phyloP scores from a whole-genome alignment of 345 rosid species.

The Populus tremula region DNA sequence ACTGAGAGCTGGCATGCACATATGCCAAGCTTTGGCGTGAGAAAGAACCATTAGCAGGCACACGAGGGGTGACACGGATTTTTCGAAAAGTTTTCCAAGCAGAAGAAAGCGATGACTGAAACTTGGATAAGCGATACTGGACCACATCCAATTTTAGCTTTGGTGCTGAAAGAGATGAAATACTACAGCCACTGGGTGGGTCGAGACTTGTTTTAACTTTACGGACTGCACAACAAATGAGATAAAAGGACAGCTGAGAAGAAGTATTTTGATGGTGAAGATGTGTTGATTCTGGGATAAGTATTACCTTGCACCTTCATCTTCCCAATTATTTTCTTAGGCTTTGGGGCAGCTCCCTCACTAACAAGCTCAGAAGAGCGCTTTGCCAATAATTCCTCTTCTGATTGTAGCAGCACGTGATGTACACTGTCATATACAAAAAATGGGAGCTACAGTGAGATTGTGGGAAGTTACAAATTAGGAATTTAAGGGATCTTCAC shows the following conservation, averaged over 20 bases:
- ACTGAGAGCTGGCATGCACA: constrained; percentile 88
- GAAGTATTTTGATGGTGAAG: constrained; percentile 7
- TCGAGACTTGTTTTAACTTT: constrained; percentile 74
- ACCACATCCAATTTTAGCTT: constrained; percentile 53
- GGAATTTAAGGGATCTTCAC: no score
- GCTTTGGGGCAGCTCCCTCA: constrained; percentile 68
- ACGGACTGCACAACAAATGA: constrained; percentile 58
- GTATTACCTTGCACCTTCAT: constrained; percentile 89
- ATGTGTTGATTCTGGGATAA: not conserved
- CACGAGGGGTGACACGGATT: constrained; percentile 54
- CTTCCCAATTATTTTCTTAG: constrained; percentile 80
- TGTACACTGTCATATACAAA: constrained; percentile 46
- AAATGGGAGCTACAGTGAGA: not conserved
- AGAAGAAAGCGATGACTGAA: constrained; percentile 53
- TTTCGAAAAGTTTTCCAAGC: constrained; percentile 75
- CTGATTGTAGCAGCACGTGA: constrained; percentile 81
- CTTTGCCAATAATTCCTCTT: constrained; percentile 76
- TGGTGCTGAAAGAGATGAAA: constrained; percentile 61
- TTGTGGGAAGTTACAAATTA: no score
- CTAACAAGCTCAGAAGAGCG: constrained; percentile 57
- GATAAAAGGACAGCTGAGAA: not conserved
- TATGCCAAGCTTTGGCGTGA: constrained; percentile 88
- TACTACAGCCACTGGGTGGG: constrained; percentile 81
- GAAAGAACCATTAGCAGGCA: constrained; percentile 67
- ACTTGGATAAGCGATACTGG: constrained; percentile 55